These are phyloP conservation scores for Alternaria triticina DNA, from an alignment of 2,329 filamentous ascomycete species.

Conservation along the genomic window DNA sequence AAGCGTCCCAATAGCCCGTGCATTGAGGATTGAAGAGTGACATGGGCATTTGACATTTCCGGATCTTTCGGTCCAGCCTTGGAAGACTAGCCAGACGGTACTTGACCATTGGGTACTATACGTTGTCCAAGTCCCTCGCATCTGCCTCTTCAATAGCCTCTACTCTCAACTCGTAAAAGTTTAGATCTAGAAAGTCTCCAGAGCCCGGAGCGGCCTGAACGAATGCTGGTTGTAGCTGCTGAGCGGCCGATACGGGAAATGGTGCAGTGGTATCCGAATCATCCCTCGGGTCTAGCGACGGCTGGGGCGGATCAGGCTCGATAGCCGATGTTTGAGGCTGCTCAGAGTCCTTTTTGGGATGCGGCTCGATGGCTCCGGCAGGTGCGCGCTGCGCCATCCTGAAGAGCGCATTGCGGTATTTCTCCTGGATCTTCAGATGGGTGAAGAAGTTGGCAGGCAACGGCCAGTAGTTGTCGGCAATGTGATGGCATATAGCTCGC, in stretches of 20 bases:
- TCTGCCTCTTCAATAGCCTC: background rate
- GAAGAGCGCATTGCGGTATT: constrained; percentile 19
- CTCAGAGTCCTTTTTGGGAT: background rate
- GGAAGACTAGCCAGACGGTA: background rate
- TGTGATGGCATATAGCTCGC: constrained; percentile 20
- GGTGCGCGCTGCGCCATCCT: background rate
- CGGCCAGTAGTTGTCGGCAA: constrained; percentile 27
- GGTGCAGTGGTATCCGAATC: background rate
- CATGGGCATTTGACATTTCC: background rate
- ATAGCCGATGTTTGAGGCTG: background rate
- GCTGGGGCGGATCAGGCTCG: background rate
- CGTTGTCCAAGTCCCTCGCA: background rate
- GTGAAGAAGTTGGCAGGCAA: constrained; percentile 10
- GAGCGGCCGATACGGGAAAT: background rate
- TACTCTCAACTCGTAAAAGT: background rate
- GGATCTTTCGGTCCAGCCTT: background rate
- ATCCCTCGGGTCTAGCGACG: background rate
- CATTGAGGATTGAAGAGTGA: background rate
- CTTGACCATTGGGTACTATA: background rate
- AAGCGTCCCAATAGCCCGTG: background rate
- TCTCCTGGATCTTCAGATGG: constrained; percentile 19
- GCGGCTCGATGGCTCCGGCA: background rate
- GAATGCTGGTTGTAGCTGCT: background rate
- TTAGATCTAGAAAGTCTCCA: background rate
- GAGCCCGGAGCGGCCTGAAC: background rate